phyloP scores from a whole-genome alignment of 495 filamentous ascomycete genomes.

The Podospora didyma region DNA sequence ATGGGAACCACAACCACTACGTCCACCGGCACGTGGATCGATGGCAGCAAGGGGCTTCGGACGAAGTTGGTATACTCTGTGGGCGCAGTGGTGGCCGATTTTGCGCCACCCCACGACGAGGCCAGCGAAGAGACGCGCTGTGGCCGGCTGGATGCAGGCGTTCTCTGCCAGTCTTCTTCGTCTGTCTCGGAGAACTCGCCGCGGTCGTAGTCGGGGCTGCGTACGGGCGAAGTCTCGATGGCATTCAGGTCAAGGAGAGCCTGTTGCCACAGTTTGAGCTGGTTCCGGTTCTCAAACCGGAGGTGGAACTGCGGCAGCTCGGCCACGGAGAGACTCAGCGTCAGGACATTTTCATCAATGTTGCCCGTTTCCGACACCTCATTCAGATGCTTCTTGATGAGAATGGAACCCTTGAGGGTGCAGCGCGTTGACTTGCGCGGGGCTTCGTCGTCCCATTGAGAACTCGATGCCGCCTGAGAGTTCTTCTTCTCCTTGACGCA shows the following conservation, averaged over 20 bases:
- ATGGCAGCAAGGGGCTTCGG: conserved; percentile 50
- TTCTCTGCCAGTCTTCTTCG: conserved; percentile 84
- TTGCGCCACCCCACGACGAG: conserved; percentile 78
- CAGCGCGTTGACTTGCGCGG: conserved; percentile 68
- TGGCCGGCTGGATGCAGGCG: conserved; percentile 49
- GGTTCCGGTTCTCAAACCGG: conserved; percentile 77
- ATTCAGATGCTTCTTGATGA: conserved; percentile 97
- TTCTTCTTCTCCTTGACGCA: conserved; percentile 96
- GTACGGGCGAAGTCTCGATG: conserved; percentile 54
- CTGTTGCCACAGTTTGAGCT: conserved; percentile 89
- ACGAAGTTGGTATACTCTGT: conserved; percentile 74
- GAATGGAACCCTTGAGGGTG: conserved; percentile 93
- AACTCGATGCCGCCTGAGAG: conserved; percentile 31
- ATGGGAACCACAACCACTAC: conserved; percentile 96
- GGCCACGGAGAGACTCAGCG: conserved; percentile 84
- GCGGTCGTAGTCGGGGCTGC: conserved; percentile 69
- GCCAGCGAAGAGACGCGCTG: conserved; percentile 84
- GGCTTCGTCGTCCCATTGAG: conserved; percentile 61
- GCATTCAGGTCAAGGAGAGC: conserved; percentile 81
- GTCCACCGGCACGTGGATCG: conserved; percentile 88
- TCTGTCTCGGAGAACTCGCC: conserved; percentile 76
- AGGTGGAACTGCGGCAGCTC: conserved; percentile 98
- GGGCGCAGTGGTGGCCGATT: conserved; percentile 71
- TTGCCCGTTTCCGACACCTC: conserved; percentile 67
- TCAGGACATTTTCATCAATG: conserved; percentile 77